Percentiles rank a stretch among this genome's conserved stretches.
Evolutionary conservation across 345 rosid genomes (phyloP).

Genomic region (Turnera subulata): DNA sequence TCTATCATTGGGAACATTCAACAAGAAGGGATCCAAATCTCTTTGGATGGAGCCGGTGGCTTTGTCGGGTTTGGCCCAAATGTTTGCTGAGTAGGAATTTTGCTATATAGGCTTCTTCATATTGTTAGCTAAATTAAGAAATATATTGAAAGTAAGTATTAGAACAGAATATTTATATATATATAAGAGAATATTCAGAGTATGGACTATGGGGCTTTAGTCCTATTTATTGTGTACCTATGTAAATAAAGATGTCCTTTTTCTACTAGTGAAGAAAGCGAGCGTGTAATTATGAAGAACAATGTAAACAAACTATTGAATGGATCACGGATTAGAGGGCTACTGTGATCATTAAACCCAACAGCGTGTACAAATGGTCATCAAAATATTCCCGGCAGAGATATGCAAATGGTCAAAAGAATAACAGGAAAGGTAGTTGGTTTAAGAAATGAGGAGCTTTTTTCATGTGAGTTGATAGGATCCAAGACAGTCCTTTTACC

Average conservation of each 20-base stretch:
- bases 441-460: no score
- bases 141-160: not conserved
- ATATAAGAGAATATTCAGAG: not conserved
- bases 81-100: conserved; percentile 48
- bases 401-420: conserved; percentile 27
- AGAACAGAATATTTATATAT: not conserved
- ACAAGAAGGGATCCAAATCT: conserved; percentile 93
- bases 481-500: conserved; percentile 30
- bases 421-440: conserved; percentile 12
- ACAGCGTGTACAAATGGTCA: not conserved
- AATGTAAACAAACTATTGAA: conserved; percentile 7
- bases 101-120: conserved; percentile 15
- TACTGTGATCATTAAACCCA: not conserved
- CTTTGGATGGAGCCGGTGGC: conserved; percentile 88
- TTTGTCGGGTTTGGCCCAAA: conserved; percentile 95
- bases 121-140: not conserved
- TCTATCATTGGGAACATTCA: conserved; percentile 96
- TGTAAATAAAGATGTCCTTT: not conserved
- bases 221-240: not conserved
- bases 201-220: not conserved
- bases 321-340: not conserved
- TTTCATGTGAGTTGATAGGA: conserved; percentile 21
- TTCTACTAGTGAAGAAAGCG: not conserved
- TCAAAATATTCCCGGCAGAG: conserved; percentile 5
- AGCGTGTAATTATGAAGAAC: not conserved